These are phyloP conservation scores for Ceratorhiza oryzae-sativae DNA, from an alignment of 1,284 basidiomycete genomes.

Conservation along the genomic window DNA sequence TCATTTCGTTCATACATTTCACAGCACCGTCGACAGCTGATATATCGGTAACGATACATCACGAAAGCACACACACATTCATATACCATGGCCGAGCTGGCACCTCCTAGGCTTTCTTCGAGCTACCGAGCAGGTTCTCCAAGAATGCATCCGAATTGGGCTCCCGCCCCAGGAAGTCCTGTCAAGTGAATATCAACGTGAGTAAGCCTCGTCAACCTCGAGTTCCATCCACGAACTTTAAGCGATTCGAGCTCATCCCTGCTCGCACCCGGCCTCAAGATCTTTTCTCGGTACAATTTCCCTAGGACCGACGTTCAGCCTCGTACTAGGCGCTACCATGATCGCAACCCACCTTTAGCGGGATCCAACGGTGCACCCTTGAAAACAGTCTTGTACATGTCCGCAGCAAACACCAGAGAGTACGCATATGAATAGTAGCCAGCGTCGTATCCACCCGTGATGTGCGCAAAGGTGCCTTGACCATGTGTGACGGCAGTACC, in stretches of 20 bases:
- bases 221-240: slow-evolving; percentile 56
- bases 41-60: background rate
- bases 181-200: background rate
- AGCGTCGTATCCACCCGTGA: slow-evolving; percentile 75
- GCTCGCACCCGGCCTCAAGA: slow-evolving; percentile 63
- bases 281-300: slow-evolving; percentile 60
- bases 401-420: slow-evolving; percentile 75
- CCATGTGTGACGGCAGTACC: slow-evolving; percentile 65
- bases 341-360: slow-evolving; percentile 53
- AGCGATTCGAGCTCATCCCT: slow-evolving; percentile 66
- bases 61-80: background rate
- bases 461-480: slow-evolving; percentile 73
- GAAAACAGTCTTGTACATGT: slow-evolving; percentile 85
- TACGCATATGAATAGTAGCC: slow-evolving; percentile 81
- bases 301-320: slow-evolving; percentile 33
- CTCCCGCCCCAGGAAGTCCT: slow-evolving; percentile 77
- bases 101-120: background rate
- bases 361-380: slow-evolving; percentile 76
- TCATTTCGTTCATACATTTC: background rate
- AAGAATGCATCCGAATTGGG: slow-evolving; percentile 82
- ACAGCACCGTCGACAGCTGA: background rate
- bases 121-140: slow-evolving; percentile 54
- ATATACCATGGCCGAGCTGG: too few species aligned
- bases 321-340: slow-evolving; percentile 2
- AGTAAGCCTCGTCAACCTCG: background rate